These are phyloP conservation scores for Pythium sukuiense DNA, from an alignment of 352 stramenopile genomes.

Conservation along the genomic window DNA sequence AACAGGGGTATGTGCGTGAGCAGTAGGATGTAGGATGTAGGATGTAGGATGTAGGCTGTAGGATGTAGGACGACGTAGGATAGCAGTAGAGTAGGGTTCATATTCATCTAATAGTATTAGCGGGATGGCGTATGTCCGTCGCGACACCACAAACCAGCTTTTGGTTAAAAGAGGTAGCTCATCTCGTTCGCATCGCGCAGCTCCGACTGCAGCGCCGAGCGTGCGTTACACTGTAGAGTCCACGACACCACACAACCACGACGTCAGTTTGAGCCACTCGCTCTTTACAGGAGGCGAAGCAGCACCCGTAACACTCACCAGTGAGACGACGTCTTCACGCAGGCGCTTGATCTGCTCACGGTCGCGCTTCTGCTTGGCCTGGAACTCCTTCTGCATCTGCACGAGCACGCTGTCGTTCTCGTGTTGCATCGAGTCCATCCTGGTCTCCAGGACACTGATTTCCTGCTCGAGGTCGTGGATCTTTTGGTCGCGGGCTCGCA, in stretches of 20 bases:
- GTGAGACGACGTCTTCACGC: constrained; percentile 51
- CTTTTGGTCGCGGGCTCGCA: constrained; percentile 53
- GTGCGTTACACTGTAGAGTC: constrained; percentile 51
- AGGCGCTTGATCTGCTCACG: constrained; percentile 52
- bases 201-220: constrained; percentile 52
- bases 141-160: not conserved
- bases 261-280: not conserved
- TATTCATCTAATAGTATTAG: constrained; percentile 6
- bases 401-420: constrained; percentile 66
- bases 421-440: constrained; percentile 39
- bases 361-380: constrained; percentile 43
- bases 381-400: constrained; percentile 46
- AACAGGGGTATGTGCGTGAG: not conserved
- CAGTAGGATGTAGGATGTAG: not conserved
- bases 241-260: constrained; percentile 7
- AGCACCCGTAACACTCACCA: constrained; percentile 30
- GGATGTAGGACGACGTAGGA: not conserved
- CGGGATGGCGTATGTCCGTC: not conserved
- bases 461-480: constrained; percentile 63
- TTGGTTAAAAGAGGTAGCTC: constrained; percentile 41
- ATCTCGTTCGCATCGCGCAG: constrained; percentile 60
- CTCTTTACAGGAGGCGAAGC: not conserved
- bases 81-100: constrained; percentile 6
- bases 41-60: not conserved
- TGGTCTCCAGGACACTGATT: constrained; percentile 46